These are phyloP conservation scores for Sphagnum tenellum DNA, from an alignment of 225 moss, liverwort and hornwort genomes.

Conservation along the genomic window DNA sequence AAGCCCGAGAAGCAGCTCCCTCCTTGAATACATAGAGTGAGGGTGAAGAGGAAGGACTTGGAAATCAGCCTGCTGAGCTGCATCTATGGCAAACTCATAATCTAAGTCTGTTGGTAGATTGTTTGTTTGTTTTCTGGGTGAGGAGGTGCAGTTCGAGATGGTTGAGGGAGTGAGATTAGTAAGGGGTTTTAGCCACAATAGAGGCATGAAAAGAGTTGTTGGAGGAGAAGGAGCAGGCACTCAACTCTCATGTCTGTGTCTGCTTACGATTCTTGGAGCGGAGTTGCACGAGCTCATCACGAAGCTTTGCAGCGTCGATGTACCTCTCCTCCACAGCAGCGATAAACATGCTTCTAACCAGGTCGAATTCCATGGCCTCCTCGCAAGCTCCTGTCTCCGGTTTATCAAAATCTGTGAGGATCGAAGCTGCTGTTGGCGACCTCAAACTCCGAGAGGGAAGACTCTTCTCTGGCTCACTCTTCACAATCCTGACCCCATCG, in stretches of 20 bases:
- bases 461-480: slow-evolving; percentile 23
- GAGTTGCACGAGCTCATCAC: slow-evolving; percentile 42
- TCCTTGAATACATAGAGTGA: no score
- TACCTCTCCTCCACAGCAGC: slow-evolving; percentile 53
- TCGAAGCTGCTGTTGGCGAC: not conserved
- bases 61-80: no score
- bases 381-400: slow-evolving; percentile 29
- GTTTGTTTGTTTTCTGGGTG: no score
- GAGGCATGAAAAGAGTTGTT: no score
- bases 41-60: no score
- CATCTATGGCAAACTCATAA: no score
- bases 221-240: no score
- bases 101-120: no score
- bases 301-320: slow-evolving; percentile 38
- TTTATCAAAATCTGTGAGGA: slow-evolving; percentile 40
- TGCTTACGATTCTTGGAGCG: slow-evolving; percentile 32
- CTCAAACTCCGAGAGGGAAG: slow-evolving; percentile 13
- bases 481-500: slow-evolving; percentile 41
- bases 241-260: slow-evolving; percentile 20
- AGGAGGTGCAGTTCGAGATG: no score
- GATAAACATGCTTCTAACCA: slow-evolving; percentile 50
- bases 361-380: slow-evolving; percentile 41
- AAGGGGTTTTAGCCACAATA: no score
- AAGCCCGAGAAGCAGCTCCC: no score
- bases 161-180: no score